phyloP scores from a whole-genome alignment of 1,284 basidiomycete species.

The Wolfiporia cocos region DNA sequence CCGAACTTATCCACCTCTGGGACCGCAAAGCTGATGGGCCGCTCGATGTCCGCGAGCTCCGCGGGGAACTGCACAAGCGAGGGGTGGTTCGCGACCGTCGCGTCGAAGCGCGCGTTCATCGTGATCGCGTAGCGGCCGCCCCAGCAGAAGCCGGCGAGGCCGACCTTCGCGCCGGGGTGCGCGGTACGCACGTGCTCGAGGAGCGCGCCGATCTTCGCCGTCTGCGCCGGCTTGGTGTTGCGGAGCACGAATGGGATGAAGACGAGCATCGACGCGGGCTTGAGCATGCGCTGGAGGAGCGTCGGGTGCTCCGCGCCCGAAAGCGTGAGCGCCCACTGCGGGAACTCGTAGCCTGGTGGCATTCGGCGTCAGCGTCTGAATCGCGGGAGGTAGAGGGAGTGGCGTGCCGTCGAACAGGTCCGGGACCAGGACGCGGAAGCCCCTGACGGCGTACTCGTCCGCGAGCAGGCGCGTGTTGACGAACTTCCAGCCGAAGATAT shows the following conservation, averaged over 20 bases:
- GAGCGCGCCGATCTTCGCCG: slow-evolving; percentile 11
- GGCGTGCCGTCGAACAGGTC: slow-evolving; percentile 18
- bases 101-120: slow-evolving; percentile 19
- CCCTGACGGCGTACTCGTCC: slow-evolving; percentile 18
- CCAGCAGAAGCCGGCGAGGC: slow-evolving; percentile 21
- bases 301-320: slow-evolving; percentile 8
- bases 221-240: slow-evolving; percentile 12
- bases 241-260: slow-evolving; percentile 17
- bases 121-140: slow-evolving; percentile 21
- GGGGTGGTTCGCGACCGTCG: slow-evolving; percentile 18
- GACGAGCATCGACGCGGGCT: slow-evolving; percentile 13
- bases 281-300: slow-evolving; percentile 12
- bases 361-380: slow-evolving; percentile 8
- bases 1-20: slow-evolving; percentile 25
- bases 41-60: slow-evolving; percentile 14
- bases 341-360: slow-evolving; percentile 13
- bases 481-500: slow-evolving; percentile 20
- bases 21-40: slow-evolving; percentile 17
- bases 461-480: slow-evolving; percentile 19
- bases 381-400: background rate
- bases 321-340: slow-evolving; percentile 31
- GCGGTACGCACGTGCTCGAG: slow-evolving; percentile 11
- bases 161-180: slow-evolving; percentile 13
- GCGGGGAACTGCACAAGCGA: slow-evolving; percentile 17
- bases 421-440: slow-evolving; percentile 17